A percentile compares a stretch with the other conserved stretches of the same genome.
Evolutionary conservation across 2,329 filamentous ascomycete genomes (phyloP).

Genomic region (Colletotrichum lupini): DNA sequence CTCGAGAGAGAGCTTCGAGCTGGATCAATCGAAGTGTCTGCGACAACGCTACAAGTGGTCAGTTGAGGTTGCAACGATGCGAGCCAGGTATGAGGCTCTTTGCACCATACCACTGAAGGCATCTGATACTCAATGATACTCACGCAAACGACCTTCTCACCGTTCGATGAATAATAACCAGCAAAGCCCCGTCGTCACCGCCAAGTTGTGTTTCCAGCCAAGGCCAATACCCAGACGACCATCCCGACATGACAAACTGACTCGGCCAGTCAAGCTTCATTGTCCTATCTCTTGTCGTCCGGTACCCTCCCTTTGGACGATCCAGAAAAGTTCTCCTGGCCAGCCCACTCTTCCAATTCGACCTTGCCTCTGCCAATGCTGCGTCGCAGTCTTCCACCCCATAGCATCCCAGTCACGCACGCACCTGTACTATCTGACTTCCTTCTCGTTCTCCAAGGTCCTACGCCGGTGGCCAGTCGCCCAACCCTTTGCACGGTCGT

Average conservation of each 20-base stretch:
- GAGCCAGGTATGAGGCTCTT: conserved; percentile 17
- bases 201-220: conserved; percentile 25
- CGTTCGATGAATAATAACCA: neutral
- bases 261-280: conserved; percentile 26
- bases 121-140: neutral
- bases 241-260: neutral
- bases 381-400: neutral
- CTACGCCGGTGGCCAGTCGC: neutral
- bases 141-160: neutral
- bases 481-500: neutral
- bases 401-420: neutral
- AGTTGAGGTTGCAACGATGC: conserved; percentile 9
- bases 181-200: conserved; percentile 19
- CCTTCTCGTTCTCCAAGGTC: neutral
- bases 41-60: neutral
- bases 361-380: neutral
- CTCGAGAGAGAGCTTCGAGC: neutral
- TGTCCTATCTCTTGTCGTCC: conserved; percentile 18
- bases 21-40: neutral
- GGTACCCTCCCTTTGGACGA: neutral
- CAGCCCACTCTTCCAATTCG: neutral
- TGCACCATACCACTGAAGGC: neutral
- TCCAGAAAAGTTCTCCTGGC: neutral
- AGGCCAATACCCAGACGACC: conserved; percentile 31
- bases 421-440: neutral